Base-by-base conservation (phyloP, 352 stramenopile genomes). In the Globisporangium spinosum region DNA sequence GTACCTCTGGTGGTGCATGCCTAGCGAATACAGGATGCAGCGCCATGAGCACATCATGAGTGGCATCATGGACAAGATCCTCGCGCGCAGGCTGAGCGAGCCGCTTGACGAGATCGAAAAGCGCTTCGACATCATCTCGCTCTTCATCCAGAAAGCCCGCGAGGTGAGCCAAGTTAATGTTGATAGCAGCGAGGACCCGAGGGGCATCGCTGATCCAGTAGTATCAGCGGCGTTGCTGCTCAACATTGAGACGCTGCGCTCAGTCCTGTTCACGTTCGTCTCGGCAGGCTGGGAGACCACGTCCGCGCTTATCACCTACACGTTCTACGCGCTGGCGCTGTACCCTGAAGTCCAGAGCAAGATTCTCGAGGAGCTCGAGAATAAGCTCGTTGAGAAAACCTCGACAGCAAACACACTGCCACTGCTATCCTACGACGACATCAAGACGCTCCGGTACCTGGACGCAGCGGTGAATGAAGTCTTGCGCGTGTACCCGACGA, bases 211-310 rank as follows among this genome's bases (percentile, higher is more conserved):
- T 15, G 35, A 43, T 15, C 17, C 35, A 43, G 35, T 15, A 43
- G 35, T 43, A 3, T 43, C 35, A 43, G 35, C 8, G 35, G 13
- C 35, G 10, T 29, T 6, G 23, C 76, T 56, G 12, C 43, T 64
- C 45, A 70, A 49, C 62, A 47, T 73, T 5, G 38, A 69, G 51
- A 89, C 77, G 3, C 70, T 94, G 17, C 74, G 79, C 2, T 89
- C 87, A 27, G 84, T 91, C 55, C 75, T 92, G 56, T 74, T 93
- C 45, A 93, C 83, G 5, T 91, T 95, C 40, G 72, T 95, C 22
- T 92, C 55, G n/a, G 43, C 59, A 2, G 43, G 43, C 17, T 22
- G 51, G 10, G 43, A 58, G 17, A 65, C 59, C 25, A 58, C 43
- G 8, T 32, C 59, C 23, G 32, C 35, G 7, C n/a, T 35, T 15